Evolutionary conservation across 768 basidiomycete genomes (phyloP).

Genomic region (Boletus vinaceobasis): DNA sequence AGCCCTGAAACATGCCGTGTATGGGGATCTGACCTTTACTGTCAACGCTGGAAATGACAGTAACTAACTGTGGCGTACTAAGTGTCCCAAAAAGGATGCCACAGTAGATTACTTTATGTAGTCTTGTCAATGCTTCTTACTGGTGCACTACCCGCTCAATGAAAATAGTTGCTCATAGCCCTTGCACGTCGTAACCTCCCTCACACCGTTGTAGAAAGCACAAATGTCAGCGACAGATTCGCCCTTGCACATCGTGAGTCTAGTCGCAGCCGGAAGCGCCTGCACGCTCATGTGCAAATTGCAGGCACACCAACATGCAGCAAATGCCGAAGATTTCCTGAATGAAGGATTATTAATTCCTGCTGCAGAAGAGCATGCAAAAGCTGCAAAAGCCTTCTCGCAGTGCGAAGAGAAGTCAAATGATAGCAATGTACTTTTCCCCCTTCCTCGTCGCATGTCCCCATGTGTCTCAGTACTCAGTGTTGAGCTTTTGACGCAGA

Average conservation of each 20-base stretch:
- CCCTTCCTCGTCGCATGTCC: background rate
- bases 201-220: background rate
- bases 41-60: too few species aligned
- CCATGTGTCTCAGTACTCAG: background rate
- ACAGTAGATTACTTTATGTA: background rate
- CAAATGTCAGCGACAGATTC: slow-evolving; percentile 39
- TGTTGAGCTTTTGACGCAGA: slow-evolving; percentile 38
- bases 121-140: background rate
- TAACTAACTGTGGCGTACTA: background rate
- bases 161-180: background rate
- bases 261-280: background rate
- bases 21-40: too few species aligned
- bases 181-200: background rate
- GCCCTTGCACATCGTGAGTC: slow-evolving; percentile 50
- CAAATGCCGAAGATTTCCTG: slow-evolving; percentile 71
- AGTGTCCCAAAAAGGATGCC: slow-evolving; percentile 6
- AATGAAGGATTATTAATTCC: slow-evolving; percentile 66
- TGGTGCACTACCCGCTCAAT: background rate
- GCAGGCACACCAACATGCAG: slow-evolving; percentile 80
- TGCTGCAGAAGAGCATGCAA: slow-evolving; percentile 69
- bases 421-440: slow-evolving; percentile 61
- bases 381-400: slow-evolving; percentile 73
- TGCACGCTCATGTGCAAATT: slow-evolving; percentile 3
- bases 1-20: too few species aligned
- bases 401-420: slow-evolving; percentile 69